Base-by-base conservation (phyloP, 2,329 filamentous ascomycete species). In the Mariannaea elegans region DNA sequence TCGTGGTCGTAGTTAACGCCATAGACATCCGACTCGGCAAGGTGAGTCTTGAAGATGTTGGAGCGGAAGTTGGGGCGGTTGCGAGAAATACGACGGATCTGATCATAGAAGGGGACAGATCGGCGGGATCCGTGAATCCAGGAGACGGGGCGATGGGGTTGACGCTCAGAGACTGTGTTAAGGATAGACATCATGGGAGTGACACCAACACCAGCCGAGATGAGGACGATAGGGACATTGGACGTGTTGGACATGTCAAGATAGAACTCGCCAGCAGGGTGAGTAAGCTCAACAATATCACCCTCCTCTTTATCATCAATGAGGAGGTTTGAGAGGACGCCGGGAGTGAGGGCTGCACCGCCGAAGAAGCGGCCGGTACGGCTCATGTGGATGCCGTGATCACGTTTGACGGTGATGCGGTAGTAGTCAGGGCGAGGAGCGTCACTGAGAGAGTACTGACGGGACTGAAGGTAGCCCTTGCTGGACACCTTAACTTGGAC, bases 371-470 rank as follows among this genome's bases (percentile, higher is more conserved):
- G 57, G 14, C 65, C 67, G 2, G 51, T 65, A 10, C 63, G 63
- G 67, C 73, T 61, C 70, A 75, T 59, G 45, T 81, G 77, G 13
- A 86, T 70, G 4, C 87, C 88, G 2, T 78, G 73, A 69, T 92
- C 89, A 59, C 82, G 84, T 81, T 92, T 92, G 56, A 93, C 83
- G 48, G 84, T 90, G 75, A 93, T 88, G 27, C 90, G 85, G 75
- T 91, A 90, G 74, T 88, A 85, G 48, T 85, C 81, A 8, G 82
- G 76, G 2, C 79, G 79, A 2, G 87, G 89, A 48, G 84, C 81
- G 64, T 92, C 89, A 68, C 85, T 90, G 61, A 93, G 81, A 23
- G 88, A 91, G 76, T 92, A 93, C 74, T 93, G 90, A 29, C 90
- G 81, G 16, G 86, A 82, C 74, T 93, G 90, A 64, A 81, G 76